Conservation (phyloP, 2,329 filamentous ascomycete species). For the Cercospora sojina region DNA sequence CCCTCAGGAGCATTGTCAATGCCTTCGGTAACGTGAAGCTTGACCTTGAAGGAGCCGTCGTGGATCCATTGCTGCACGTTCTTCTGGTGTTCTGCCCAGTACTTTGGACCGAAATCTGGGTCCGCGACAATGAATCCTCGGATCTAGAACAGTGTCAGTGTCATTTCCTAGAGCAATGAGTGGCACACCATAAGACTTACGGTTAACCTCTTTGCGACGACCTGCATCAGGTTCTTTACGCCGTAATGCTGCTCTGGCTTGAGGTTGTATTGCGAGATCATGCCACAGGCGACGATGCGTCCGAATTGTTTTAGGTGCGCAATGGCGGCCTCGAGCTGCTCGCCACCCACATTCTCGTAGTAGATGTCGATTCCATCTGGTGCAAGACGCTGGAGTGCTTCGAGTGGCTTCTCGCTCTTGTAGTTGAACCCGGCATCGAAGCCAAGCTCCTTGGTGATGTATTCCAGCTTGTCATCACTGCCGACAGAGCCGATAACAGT, state of each 20-base stretch:
- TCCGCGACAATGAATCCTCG: conserved; percentile 72
- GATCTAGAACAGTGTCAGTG: conserved; percentile 43
- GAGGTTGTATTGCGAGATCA: conserved; percentile 78
- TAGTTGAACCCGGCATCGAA: conserved; percentile 84
- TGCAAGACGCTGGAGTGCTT: conserved; percentile 68
- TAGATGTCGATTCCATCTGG: conserved; percentile 80
- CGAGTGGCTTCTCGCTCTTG: conserved; percentile 72
- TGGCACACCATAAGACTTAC: neutral
- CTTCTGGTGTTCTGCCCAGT: conserved; percentile 70
- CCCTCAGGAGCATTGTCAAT: conserved; percentile 76
- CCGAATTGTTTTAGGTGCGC: conserved; percentile 63
- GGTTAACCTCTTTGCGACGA: conserved; percentile 67
- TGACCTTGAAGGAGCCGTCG: conserved; percentile 71
- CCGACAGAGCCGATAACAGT: conserved; percentile 79
- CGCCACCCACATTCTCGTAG: conserved; percentile 72
- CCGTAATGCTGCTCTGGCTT: conserved; percentile 59
- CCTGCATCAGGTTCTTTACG: conserved; percentile 62
- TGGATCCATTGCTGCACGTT: conserved; percentile 73
- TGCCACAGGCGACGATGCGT: conserved; percentile 62
- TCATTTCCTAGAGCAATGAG: neutral
- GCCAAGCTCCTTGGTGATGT: conserved; percentile 65
- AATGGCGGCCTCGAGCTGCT: conserved; percentile 68
- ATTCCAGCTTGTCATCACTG: conserved; percentile 75
- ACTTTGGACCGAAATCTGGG: conserved; percentile 63
- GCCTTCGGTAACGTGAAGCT: conserved; percentile 67